These are phyloP conservation scores for Allium cepa DNA, from an alignment of 106 monocot genomes.

Conservation along the genomic window DNA sequence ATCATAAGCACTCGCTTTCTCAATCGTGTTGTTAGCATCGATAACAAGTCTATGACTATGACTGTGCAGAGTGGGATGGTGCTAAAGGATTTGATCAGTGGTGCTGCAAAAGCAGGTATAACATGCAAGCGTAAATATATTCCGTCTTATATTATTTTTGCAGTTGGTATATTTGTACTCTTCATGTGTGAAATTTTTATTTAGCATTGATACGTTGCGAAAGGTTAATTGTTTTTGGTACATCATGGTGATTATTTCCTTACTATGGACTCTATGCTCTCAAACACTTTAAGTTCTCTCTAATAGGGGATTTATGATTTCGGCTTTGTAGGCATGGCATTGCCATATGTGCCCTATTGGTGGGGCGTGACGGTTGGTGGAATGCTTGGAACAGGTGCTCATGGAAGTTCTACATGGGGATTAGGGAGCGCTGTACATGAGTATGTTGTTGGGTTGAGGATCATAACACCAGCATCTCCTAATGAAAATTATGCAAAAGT, in stretches of 20 bases:
- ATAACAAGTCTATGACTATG: constrained; percentile 11
- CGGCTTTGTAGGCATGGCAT: not conserved
- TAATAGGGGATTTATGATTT: too few species aligned
- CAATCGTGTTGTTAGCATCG: constrained; percentile 11
- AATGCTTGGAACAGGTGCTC: constrained; percentile 37
- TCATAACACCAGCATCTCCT: constrained; percentile 17
- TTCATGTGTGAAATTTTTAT: too few species aligned
- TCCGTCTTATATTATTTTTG: too few species aligned
- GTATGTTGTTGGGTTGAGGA: constrained; percentile 30
- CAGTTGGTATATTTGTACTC: too few species aligned
- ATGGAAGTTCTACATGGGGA: constrained; percentile 49
- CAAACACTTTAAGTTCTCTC: too few species aligned
- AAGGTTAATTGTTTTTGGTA: too few species aligned
- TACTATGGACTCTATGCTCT: too few species aligned
- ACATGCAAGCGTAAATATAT: not conserved
- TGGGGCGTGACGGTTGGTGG: constrained; percentile 46
- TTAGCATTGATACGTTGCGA: too few species aligned
- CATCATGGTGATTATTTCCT: too few species aligned
- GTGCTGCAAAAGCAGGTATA: constrained; percentile 23
- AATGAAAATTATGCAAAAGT: constrained; percentile 24
- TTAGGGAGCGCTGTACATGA: constrained; percentile 52
- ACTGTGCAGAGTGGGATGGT: constrained; percentile 33
- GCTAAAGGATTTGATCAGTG: constrained; percentile 24
- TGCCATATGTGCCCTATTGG: constrained; percentile 27
- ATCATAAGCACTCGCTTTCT: constrained; percentile 37